Evolutionary conservation across 345 rosid species (phyloP), one percentile per base, ranked within the genome.

Genomic region (Noccaea caerulescens): DNA sequence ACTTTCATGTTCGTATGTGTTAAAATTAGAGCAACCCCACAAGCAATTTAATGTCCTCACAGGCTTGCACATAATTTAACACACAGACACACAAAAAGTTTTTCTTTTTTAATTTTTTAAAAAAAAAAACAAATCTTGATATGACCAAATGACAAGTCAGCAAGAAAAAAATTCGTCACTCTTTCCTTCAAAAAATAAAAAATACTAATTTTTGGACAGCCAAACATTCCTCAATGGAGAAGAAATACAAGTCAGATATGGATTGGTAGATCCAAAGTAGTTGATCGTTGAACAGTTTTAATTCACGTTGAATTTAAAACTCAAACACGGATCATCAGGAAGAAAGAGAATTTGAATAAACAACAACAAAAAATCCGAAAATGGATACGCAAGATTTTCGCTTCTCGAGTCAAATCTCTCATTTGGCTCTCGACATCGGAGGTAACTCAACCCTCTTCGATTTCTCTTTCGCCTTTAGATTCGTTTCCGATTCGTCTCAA

Each of bases 351-450:
- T 32, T 33, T 27, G 23, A 27, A 27, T 2, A 27, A 27, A 3
- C 6, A 1, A 6, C 9, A 1, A 51, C 18, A 33, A 39, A 53
- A 46, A 49, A 18, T 0, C 45, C 42, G 18, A 4, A 71, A 65
- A 77, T 77, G 80, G 80, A 77, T 66, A 50, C 76, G 9, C 57
- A 34, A 23, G 56, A 63, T 25, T 27, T 4, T 72, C 13, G 45
- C 47, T 52, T 37, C 39, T 66, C 80, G 58, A 47, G 71, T 64
- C 90, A 77, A 77, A 82, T 80, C 59, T 83, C 93, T 76, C 97
- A 85, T 77, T 75, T 91, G 84, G 87, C 95, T 69, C 81, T 91
- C 63, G 97, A 91, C 81, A 88, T 91, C 71, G 97, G 97, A 88
- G 97, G 95, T 88, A 58, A 51, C 36, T 4, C 39, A 16, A 6